Evolutionary conservation across 2,329 filamentous ascomycete species (phyloP), one percentile per base, ranked within the genome.

Genomic region (Penicillium brevicompactum): DNA sequence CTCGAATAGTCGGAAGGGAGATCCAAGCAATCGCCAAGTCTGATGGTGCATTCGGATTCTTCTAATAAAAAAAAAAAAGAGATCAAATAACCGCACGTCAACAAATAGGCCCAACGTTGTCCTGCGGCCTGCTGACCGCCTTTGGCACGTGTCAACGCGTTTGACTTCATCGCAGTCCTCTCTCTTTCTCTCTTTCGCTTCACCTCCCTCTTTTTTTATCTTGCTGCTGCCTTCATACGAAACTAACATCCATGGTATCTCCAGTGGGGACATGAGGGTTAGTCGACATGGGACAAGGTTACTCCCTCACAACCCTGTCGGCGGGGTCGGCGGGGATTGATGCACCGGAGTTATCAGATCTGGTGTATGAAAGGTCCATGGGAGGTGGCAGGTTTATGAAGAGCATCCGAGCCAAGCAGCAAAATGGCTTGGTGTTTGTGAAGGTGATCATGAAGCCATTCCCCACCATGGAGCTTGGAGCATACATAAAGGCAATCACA

Each of bases 381-480:
- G 93, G 93, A 46, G 91, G 89, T 63, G 92, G 91, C 22, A 87
- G 94, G 37, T 97, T 99, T 68, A 94, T 99, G 88, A 97, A 97
- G 76, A 94, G 91, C 61, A 92, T 97, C 61, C 87, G 93, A 62
- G 94, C 93, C 22, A 85, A 92, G 47, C 91, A 96, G 71, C 89
- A 89, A 67, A 90, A 96, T 79, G 93, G 94, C 52, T 82, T 97
- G 40, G 92, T 96, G 16, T 87, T 97, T 53, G 92, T 95, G 70
- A 97, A 97, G 77, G 89, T 96, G 30, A 88, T 96, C 54, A 90
- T 95, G 74, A 99, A 99, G 76, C 92, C 92, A 3, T 95, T 92
- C 70, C 83, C 88, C 24, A 86, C 87, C 60, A 88, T 96, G 78
- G 85, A 90, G 58, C 83, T 97, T 60, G 87, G 89, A 60, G 79